Conservation (phyloP, 345 rosid species). For the Euphorbia pulcherrima region DNA sequence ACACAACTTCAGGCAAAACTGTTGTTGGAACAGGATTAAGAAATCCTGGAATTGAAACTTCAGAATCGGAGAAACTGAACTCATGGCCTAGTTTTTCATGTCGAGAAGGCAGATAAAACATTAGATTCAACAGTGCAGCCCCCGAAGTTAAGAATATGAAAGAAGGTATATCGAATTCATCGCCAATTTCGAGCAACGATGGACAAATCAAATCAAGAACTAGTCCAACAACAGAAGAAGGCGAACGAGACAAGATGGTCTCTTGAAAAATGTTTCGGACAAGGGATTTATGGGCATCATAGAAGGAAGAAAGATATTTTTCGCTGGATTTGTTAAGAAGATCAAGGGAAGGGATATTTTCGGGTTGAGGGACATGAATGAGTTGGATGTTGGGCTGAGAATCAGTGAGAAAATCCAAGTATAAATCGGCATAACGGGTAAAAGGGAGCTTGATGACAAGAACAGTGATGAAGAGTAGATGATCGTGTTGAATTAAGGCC, state of each 20-base stretch:
- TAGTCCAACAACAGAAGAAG: conserved; percentile 10
- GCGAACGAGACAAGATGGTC: not conserved
- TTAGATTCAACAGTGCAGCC: conserved; percentile 17
- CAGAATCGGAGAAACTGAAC: conserved; percentile 5
- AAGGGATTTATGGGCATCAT: not conserved
- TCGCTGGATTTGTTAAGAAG: conserved; percentile 17
- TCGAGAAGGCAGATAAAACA: conserved; percentile 12
- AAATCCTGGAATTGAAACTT: conserved; percentile 17
- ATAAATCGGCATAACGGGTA: not conserved
- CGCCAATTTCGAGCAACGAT: conserved; percentile 19
- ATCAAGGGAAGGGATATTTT: conserved; percentile 32
- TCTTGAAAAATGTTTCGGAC: not conserved
- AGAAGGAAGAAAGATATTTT: not conserved
- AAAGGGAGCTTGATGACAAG: conserved; percentile 24
- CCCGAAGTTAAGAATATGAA: conserved; percentile 16
- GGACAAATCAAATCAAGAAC: conserved; percentile 19
- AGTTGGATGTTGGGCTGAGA: conserved; percentile 29
- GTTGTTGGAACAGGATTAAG: not conserved
- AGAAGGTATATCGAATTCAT: conserved; percentile 21
- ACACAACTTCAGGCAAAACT: conserved; percentile 2
- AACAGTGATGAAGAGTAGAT: conserved; percentile 30
- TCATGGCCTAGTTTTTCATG: not conserved
- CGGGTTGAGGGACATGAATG: conserved; percentile 27
- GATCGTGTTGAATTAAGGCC: conserved; percentile 32
- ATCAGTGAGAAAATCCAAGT: conserved; percentile 13